phyloP scores from a whole-genome alignment of 768 basidiomycete species.

The Boletus rufocinnamomeus region DNA sequence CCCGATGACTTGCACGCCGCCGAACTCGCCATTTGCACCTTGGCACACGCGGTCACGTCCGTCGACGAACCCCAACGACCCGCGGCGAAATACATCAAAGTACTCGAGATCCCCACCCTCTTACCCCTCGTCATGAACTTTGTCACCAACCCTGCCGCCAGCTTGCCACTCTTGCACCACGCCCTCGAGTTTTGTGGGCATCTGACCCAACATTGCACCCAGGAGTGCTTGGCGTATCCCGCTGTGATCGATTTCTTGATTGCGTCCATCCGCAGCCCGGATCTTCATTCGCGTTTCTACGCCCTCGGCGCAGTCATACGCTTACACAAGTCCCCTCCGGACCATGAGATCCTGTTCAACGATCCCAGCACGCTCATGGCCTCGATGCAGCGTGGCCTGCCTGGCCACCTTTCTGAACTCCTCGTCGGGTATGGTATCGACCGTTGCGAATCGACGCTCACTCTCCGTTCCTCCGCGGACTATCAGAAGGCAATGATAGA shows the following conservation, averaged over 20 bases:
- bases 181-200: conserved; percentile 48
- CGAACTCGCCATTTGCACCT: conserved; percentile 51
- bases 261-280: conserved; percentile 54
- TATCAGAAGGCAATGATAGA: conserved; percentile 57
- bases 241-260: conserved; percentile 52
- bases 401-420: conserved; percentile 46
- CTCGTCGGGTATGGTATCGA: conserved; percentile 50
- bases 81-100: conserved; percentile 39
- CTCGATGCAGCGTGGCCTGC: conserved; percentile 44
- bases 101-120: conserved; percentile 46
- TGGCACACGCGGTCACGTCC: conserved; percentile 54
- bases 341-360: conserved; percentile 46
- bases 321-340: conserved; percentile 44
- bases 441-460: conserved; percentile 50
- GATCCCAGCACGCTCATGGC: conserved; percentile 52
- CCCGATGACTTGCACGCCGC: conserved; percentile 52
- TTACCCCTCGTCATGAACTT: conserved; percentile 45
- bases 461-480: conserved; percentile 41
- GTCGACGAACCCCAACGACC: conserved; percentile 42
- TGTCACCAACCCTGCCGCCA: conserved; percentile 45
- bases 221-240: conserved; percentile 46
- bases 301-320: conserved; percentile 58
- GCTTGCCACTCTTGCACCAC: conserved; percentile 50
- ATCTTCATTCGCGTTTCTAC: conserved; percentile 52
- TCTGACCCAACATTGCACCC: conserved; percentile 46